Evolutionary conservation across 805 yeast genomes (phyloP).

Genomic region (Yamadazyma nakazawae): DNA sequence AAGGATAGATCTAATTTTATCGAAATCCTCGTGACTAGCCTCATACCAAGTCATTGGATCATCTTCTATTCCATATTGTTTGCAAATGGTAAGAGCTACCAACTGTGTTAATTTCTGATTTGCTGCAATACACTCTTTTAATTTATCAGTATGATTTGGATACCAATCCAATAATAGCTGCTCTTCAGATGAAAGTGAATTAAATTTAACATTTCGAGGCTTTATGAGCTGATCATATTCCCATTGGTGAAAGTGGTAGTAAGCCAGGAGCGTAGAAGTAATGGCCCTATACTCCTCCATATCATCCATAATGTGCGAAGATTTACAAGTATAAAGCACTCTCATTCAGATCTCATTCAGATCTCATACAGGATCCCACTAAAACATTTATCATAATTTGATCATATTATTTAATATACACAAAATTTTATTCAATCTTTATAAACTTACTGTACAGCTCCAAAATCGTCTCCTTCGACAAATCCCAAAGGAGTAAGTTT

Average conservation of each 20-base stretch:
- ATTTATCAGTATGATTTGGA: constrained; percentile 33
- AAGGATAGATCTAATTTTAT: constrained; percentile 55
- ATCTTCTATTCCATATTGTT: constrained; percentile 47
- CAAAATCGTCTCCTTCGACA: constrained; percentile 11
- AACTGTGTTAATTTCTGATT: constrained; percentile 44
- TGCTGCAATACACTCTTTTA: constrained; percentile 41
- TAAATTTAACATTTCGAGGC: constrained; percentile 27
- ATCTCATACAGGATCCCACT: neutral
- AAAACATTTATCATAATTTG: neutral
- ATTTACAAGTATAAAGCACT: too few relatives aligned
- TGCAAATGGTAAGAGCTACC: constrained; percentile 43
- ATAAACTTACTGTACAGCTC: neutral
- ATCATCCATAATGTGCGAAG: constrained; percentile 15
- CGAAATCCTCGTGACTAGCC: constrained; percentile 44
- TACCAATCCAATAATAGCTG: constrained; percentile 49
- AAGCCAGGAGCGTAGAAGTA: constrained; percentile 36
- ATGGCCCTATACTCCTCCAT: constrained; percentile 34
- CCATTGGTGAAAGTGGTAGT: constrained; percentile 30
- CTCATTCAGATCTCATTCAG: too few relatives aligned
- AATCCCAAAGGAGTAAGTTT: constrained; percentile 15
- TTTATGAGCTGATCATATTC: constrained; percentile 30
- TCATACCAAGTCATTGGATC: constrained; percentile 41
- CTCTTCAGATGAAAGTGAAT: constrained; percentile 38
- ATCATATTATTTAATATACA: neutral
- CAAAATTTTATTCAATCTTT: neutral